Conservation (phyloP, 352 stramenopile genomes). For the Globisporangium ultimum region DNA sequence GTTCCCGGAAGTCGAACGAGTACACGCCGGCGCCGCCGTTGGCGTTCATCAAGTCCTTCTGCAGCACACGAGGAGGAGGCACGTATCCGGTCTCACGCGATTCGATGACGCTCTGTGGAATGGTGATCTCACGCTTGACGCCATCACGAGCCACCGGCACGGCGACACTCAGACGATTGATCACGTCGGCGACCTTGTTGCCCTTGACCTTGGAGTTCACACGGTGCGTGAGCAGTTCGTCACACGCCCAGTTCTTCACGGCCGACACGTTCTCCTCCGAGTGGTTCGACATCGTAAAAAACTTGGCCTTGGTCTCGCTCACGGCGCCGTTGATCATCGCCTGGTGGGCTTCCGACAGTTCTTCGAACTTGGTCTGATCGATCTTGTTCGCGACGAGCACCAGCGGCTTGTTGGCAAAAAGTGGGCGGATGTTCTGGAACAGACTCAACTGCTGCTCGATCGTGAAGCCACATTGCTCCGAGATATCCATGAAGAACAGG, state of each 20-base stretch:
- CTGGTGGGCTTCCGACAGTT: slow-evolving; percentile 73
- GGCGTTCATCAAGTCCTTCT: slow-evolving; percentile 90
- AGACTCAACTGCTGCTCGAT: slow-evolving; percentile 98
- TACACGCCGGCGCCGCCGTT: slow-evolving; percentile 98
- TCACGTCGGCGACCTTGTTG: slow-evolving; percentile 95
- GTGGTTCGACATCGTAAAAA: slow-evolving; percentile 98
- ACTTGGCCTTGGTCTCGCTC: slow-evolving; percentile 77
- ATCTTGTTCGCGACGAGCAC: slow-evolving; percentile 99
- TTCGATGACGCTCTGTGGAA: slow-evolving; percentile 91
- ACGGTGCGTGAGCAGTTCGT: slow-evolving; percentile 93
- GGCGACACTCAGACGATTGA: slow-evolving; percentile 96
- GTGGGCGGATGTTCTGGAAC: slow-evolving; percentile 97
- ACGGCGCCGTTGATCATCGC: slow-evolving; percentile 79
- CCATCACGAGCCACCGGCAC: slow-evolving; percentile 93
- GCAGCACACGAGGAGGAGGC: slow-evolving; percentile 40
- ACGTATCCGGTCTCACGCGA: slow-evolving; percentile 60
- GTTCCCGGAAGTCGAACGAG: slow-evolving; percentile 95
- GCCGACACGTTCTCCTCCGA: slow-evolving; percentile 96
- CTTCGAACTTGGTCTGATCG: slow-evolving; percentile 95
- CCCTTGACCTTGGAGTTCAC: slow-evolving; percentile 93
- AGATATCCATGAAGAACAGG: slow-evolving; percentile 99
- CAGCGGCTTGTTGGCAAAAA: slow-evolving; percentile 99
- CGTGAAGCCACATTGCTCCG: slow-evolving; percentile 98
- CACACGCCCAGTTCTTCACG: slow-evolving; percentile 94
- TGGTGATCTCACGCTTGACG: slow-evolving; percentile 87